Percentiles rank a stretch among this genome's conserved stretches.
Conservation (phyloP, 805 yeast species). For the Jamesozyma lodderae region DNA sequence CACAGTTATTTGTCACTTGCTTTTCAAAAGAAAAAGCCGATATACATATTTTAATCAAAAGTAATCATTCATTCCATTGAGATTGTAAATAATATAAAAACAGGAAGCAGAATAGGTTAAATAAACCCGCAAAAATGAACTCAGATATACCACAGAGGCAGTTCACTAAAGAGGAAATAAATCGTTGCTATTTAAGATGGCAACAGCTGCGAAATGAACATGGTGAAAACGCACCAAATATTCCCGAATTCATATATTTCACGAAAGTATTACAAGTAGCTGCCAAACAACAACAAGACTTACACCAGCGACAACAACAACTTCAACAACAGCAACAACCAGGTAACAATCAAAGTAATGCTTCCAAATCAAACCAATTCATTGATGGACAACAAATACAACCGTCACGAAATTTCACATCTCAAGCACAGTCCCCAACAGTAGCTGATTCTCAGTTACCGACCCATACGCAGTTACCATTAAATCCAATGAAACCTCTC, state of each 20-base stretch:
- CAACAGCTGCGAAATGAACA: constrained; percentile 31
- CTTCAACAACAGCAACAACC: constrained; percentile 6
- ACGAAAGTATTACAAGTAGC: constrained; percentile 29
- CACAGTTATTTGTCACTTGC: no score
- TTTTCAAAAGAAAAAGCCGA: no score
- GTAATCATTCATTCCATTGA: no score
- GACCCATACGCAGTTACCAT: not conserved
- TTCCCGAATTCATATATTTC: constrained; percentile 29
- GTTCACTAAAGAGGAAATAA: constrained; percentile 30
- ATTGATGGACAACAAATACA: no score
- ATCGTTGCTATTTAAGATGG: constrained; percentile 31
- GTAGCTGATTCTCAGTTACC: constrained; percentile 1
- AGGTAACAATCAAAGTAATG: no score
- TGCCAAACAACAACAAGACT: constrained; percentile 29
- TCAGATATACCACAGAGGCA: constrained; percentile 27
- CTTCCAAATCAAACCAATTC: no score
- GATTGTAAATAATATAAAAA: no score
- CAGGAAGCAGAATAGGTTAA: not conserved
- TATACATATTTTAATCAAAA: no score
- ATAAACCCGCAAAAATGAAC: constrained; percentile 15
- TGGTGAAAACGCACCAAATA: constrained; percentile 28
- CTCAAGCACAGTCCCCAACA: not conserved
- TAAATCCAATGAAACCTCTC: constrained; percentile 1
- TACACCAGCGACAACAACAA: constrained; percentile 17
- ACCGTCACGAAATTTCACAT: no score